A percentile compares a stretch with the other conserved stretches of the same genome.
Evolutionary conservation across 108 stramenopile species (phyloP).

Genomic region (Licmophora abbreviata): DNA sequence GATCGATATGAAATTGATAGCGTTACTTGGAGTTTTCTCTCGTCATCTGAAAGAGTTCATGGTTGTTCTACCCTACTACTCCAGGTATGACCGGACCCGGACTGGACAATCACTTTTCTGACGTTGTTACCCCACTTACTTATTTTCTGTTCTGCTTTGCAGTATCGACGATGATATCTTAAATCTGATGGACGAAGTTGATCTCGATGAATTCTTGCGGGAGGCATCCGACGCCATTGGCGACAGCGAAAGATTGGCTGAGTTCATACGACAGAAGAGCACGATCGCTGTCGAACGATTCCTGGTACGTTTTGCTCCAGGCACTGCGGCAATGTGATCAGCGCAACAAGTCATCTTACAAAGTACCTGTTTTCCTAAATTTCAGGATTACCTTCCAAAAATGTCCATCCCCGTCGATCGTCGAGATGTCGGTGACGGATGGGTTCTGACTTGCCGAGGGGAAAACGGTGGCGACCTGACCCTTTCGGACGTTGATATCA

Average conservation of each 20-base stretch:
- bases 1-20: constrained; percentile 66
- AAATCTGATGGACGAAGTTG: constrained; percentile 76
- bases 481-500: constrained; percentile 65
- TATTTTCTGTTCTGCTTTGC: constrained; percentile 1
- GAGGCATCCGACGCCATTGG: constrained; percentile 64
- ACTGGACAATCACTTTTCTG: neutral
- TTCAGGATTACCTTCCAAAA: constrained; percentile 72
- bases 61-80: constrained; percentile 71
- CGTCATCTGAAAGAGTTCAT: constrained; percentile 71
- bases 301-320: constrained; percentile 46
- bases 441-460: constrained; percentile 77
- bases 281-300: constrained; percentile 70
- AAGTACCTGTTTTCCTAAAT: constrained; percentile 1
- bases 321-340: too few relatives aligned
- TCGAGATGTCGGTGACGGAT: constrained; percentile 72
- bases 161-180: constrained; percentile 84
- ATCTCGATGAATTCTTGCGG: constrained; percentile 59
- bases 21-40: constrained; percentile 59
- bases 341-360: too few relatives aligned
- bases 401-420: constrained; percentile 84
- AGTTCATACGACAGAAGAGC: constrained; percentile 65
- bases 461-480: constrained; percentile 71
- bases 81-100: constrained; percentile 29
- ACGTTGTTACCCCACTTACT: neutral
- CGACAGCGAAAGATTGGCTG: constrained; percentile 44